Conservation (phyloP, 2,329 filamentous ascomycete species). For the Penicillium sp. region DNA sequence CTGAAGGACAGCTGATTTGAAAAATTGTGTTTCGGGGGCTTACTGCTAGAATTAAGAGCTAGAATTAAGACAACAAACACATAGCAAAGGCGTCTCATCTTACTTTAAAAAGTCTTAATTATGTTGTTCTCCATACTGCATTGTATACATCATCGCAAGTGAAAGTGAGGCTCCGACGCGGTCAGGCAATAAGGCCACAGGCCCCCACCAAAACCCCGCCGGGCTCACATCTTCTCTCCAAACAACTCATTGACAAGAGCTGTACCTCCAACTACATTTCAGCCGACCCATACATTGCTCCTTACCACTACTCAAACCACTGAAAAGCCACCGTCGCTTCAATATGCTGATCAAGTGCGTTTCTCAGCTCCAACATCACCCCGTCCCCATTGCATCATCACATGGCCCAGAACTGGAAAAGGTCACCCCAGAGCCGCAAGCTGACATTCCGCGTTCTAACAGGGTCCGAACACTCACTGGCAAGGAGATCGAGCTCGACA, state of each 20-base stretch:
- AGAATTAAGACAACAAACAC: not conserved
- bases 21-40: not conserved
- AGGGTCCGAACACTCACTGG: constrained; percentile 97
- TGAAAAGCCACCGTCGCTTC: not conserved
- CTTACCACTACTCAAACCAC: not conserved
- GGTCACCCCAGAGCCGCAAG: constrained; percentile 12
- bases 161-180: constrained; percentile 14
- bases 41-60: not conserved
- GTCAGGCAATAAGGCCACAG: constrained; percentile 28
- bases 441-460: constrained; percentile 14
- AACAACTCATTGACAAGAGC: constrained; percentile 12
- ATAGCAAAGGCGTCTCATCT: no score
- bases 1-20: not conserved
- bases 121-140: not conserved
- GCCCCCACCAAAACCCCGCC: constrained; percentile 36
- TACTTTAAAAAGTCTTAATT: no score
- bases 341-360: constrained; percentile 56
- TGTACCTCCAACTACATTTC: not conserved
- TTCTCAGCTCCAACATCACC: not conserved
- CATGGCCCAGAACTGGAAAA: constrained; percentile 5
- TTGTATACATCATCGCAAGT: not conserved
- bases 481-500: constrained; percentile 98
- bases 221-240: constrained; percentile 27
- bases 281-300: not conserved
- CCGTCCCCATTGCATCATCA: constrained; percentile 21